Evolutionary conservation across 192 early-diverging fungal species (phyloP), one percentile per base, ranked within the genome.

Genomic region (Coemansia sp.): DNA sequence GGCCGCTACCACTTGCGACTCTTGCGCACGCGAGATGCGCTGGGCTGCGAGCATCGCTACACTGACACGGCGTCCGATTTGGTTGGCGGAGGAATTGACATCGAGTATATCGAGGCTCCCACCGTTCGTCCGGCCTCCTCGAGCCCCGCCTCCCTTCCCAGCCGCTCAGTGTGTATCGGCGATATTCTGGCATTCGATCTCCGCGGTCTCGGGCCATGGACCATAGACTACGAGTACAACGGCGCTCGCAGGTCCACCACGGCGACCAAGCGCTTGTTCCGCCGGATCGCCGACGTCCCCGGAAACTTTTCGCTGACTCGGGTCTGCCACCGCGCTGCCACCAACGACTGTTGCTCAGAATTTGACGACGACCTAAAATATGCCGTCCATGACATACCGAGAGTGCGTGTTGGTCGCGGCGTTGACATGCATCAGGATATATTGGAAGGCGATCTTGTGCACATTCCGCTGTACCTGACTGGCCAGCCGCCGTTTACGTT

Each of bases 401-500:
- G 76, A 20, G 87, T 87, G 2, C 85, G 85, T 24, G 86, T 92
- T 19, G 87, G 87, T 49, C 87, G 85, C 19, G 90, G 90, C 6
- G 58, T 83, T 17, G 84, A 92, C 36, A 66, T 85, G n/a, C 71
- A 86, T 41, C 88, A 90, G 62, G 89, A 92, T 59, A 89, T 92
- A 64, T 62, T 87, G 14, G 84, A 86, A 32, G 84, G 84, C 14
- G 78, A 86, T 17, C 71, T 85, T 58, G 84, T 86, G 2, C 68
- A 81, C 14, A 87, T 91, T 43, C 59, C 47, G 1, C 64, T 92
- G 58, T 83, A 90, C 12, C 84, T 92, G n/a, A 60, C 74, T 7
- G 91, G 91, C 29, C 76, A 74, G 15, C 83, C 87, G 36, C 91
- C 91, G 15, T 92, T 89, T 69, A 84, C 77, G 2, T 92, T 92